Conservation (phyloP, 1,139 yeast species). For the Suhomyces bribrorum region DNA sequence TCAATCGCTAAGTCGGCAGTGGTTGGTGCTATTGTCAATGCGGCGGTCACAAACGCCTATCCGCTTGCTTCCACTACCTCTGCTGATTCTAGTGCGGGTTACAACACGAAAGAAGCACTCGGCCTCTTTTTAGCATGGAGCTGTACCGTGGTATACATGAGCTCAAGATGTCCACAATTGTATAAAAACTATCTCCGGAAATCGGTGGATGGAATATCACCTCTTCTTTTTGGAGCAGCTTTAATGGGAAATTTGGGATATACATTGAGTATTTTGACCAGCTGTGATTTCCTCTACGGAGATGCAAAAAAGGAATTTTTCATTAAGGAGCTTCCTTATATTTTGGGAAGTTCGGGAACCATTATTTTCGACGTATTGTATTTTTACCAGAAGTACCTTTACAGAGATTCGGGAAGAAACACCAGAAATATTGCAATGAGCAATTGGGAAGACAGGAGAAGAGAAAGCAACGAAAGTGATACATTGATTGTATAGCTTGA, state of each 20-base stretch:
- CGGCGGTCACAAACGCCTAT: slow-evolving; percentile 26
- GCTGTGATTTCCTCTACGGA: slow-evolving; percentile 38
- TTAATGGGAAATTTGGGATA: slow-evolving; percentile 80
- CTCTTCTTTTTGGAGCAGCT: slow-evolving; percentile 76
- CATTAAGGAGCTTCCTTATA: slow-evolving; percentile 72
- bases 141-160: slow-evolving; percentile 73
- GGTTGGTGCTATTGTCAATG: slow-evolving; percentile 26
- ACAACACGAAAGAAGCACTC: slow-evolving; percentile 3
- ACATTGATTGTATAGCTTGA: slow-evolving; percentile 1
- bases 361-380: slow-evolving; percentile 74
- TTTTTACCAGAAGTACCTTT: slow-evolving; percentile 61
- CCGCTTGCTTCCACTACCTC: slow-evolving; percentile 13
- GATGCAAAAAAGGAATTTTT: slow-evolving; percentile 51
- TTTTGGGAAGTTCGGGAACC: slow-evolving; percentile 87
- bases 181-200: slow-evolving; percentile 71
- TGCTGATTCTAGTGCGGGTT: slow-evolving; percentile 1
- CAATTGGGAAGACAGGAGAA: slow-evolving; percentile 21
- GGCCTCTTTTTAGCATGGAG: slow-evolving; percentile 66
- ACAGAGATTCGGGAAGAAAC: slow-evolving; percentile 30
- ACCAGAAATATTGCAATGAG: slow-evolving; percentile 31
- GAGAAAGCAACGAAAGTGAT: slow-evolving; percentile 10
- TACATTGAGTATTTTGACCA: slow-evolving; percentile 68
- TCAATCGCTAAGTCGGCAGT: slow-evolving; percentile 14
- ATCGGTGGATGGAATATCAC: slow-evolving; percentile 84
- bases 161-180: slow-evolving; percentile 84